phyloP scores from a whole-genome alignment of 1,284 basidiomycete species.

The Inonotus hispidus region DNA sequence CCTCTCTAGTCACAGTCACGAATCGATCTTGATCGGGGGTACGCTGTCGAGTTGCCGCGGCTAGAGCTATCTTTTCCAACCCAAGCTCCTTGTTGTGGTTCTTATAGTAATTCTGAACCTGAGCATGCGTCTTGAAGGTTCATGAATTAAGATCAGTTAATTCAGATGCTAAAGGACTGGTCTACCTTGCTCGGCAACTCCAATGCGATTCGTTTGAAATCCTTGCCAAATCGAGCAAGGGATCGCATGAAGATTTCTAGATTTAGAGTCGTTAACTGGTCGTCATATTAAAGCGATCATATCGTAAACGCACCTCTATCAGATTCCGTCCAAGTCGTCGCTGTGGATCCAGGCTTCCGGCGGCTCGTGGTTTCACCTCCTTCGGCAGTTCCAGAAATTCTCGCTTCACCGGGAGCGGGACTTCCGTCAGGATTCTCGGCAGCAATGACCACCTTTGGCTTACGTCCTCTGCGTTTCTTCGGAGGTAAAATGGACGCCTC shows the following conservation, averaged over 20 bases:
- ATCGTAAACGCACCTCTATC: conserved; percentile 45
- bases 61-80: conserved; percentile 35
- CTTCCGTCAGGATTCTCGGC: conserved; percentile 23
- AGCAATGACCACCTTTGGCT: conserved; percentile 29
- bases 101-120: conserved; percentile 69
- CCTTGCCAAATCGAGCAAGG: conserved; percentile 63
- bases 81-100: conserved; percentile 41
- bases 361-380: conserved; percentile 30
- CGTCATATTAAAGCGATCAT: conserved; percentile 21
- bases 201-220: conserved; percentile 72
- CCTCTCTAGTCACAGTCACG: conserved; percentile 1
- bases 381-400: conserved; percentile 27
- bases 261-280: conserved; percentile 22
- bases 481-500: conserved; percentile 4
- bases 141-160: conserved; percentile 6
- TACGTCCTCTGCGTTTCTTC: conserved; percentile 16
- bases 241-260: conserved; percentile 58
- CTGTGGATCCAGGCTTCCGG: conserved; percentile 31
- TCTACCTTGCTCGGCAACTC: conserved; percentile 68
- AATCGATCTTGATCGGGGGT: conserved; percentile 25
- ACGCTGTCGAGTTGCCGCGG: conserved; percentile 31
- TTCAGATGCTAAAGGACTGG: background rate
- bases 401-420: conserved; percentile 25
- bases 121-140: conserved; percentile 53
- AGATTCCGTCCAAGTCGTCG: conserved; percentile 47